A percentile compares a stretch with the other conserved stretches of the same genome.
These are phyloP conservation scores for Colletotrichum endophyticum DNA, from an alignment of 2,329 filamentous ascomycete genomes.

Conservation along the genomic window DNA sequence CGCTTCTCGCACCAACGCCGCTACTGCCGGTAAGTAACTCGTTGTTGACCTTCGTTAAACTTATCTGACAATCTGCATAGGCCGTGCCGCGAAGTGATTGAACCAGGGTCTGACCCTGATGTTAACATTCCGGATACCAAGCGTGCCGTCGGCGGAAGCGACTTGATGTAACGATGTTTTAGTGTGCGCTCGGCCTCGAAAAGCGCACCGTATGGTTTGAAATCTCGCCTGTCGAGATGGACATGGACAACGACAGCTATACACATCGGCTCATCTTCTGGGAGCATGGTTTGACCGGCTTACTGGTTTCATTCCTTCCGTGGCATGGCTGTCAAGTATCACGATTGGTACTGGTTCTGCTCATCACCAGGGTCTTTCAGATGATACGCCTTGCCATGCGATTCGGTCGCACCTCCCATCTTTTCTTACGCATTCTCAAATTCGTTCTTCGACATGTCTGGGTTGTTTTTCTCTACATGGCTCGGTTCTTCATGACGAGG, in stretches of 20 bases:
- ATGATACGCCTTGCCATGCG: constrained; percentile 33
- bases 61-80: constrained; percentile 78
- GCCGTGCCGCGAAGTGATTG: constrained; percentile 85
- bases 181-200: constrained; percentile 86
- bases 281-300: constrained; percentile 23
- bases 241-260: constrained; percentile 27
- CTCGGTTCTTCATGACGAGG: constrained; percentile 33
- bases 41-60: constrained; percentile 61
- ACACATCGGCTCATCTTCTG: constrained; percentile 23
- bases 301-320: constrained; percentile 9
- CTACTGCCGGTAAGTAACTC: constrained; percentile 66
- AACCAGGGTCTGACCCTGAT: constrained; percentile 62
- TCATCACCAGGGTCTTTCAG: constrained; percentile 17
- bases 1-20: constrained; percentile 69
- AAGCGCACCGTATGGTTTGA: constrained; percentile 56
- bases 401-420: constrained; percentile 35
- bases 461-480: constrained; percentile 34
- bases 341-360: constrained; percentile 21
- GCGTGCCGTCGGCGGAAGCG: constrained; percentile 79
- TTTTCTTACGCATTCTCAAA: constrained; percentile 39
- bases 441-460: constrained; percentile 44
- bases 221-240: constrained; percentile 50
- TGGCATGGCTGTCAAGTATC: constrained; percentile 18
- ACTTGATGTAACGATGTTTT: constrained; percentile 89
- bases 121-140: constrained; percentile 75